phyloP scores from a whole-genome alignment of 2,329 filamentous ascomycete species.

The Fusarium sp. region DNA sequence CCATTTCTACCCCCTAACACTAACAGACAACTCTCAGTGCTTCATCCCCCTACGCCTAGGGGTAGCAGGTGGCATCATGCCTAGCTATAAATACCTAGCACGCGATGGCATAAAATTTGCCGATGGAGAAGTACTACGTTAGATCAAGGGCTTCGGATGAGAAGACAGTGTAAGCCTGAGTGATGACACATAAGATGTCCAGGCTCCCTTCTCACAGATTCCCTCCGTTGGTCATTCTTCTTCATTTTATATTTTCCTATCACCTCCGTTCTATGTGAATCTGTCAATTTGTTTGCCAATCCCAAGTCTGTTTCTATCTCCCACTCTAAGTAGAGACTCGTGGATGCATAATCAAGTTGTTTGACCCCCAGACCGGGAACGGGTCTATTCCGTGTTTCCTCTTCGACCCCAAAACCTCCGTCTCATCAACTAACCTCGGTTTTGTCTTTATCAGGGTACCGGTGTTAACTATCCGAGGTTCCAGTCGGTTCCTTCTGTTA shows the following conservation, averaged over 20 bases:
- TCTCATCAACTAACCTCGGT: constrained; percentile 65
- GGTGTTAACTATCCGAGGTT: constrained; percentile 78
- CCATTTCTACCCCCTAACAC: background rate
- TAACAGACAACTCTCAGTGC: background rate
- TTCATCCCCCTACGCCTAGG: background rate
- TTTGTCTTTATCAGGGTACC: constrained; percentile 80
- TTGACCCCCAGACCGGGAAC: constrained; percentile 59
- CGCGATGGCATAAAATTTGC: background rate
- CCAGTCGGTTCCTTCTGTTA: constrained; percentile 76
- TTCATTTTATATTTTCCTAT: background rate
- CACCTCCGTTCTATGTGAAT: background rate
- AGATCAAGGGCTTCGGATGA: too few species aligned
- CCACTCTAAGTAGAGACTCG: constrained; percentile 64
- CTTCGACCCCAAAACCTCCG: constrained; percentile 71
- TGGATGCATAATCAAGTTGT: constrained; percentile 67
- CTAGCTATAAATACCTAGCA: background rate
- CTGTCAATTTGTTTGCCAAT: constrained; percentile 53
- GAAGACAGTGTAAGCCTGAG: background rate
- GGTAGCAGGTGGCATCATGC: background rate
- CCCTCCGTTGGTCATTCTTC: background rate
- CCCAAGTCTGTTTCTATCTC: constrained; percentile 55
- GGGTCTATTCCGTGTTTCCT: constrained; percentile 64
- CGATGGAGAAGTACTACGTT: background rate
- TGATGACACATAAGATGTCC: background rate
- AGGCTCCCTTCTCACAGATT: background rate